Base-by-base conservation (phyloP, 495 filamentous ascomycete genomes). In the Hypoxylon perforatum region DNA sequence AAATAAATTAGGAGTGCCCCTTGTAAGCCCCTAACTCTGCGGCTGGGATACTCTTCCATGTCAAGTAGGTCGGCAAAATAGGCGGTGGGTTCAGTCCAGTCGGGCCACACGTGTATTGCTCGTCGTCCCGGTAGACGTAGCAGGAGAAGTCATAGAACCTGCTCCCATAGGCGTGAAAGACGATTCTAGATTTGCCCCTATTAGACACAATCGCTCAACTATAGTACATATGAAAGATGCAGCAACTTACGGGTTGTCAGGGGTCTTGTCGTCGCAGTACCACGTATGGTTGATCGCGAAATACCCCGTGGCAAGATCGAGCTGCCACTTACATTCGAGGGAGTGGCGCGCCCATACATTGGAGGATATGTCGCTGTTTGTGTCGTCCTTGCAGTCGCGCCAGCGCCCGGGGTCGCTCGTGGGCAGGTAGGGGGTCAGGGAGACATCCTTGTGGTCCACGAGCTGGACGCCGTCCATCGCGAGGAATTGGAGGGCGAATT, bases 231-330 rank as follows among this genome's bases (percentile, higher is more conserved):
- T 3, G 8, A 1, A 28, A 14, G 19, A 33, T n/a, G n/a, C n/a
- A n/a, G 14, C 1, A 22, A 53, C 66, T 61, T 44, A 69, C 66
- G 66, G 66, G 28, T 60, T 19, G 0, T 60, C 66, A 8, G 66
- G 50, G 21, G 60, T 46, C 28, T 69, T 69, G 14, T 69, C 66
- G n/a, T 69, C 61, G 22, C 66, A 69, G 45, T 56, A 61, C 66
- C 66, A 69, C 10, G 66, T 69, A 14, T 69, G 61, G 19, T 69
- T 69, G 4, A 69, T 50, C 3, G 66, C 66, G 15, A 65, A 52
- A 14, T 69, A 69, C 10, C 66, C 66, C 1, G 66, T 69, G 1
- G 60, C 66, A 0, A 69, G 61, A 25, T 69, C 66, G 4, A 69
- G 56, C 54, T 69, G 61, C 66, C 66, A 69, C 36, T 45, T 61